Base-by-base conservation (phyloP, 352 stramenopile genomes). In the Pythium grandisporangium region DNA sequence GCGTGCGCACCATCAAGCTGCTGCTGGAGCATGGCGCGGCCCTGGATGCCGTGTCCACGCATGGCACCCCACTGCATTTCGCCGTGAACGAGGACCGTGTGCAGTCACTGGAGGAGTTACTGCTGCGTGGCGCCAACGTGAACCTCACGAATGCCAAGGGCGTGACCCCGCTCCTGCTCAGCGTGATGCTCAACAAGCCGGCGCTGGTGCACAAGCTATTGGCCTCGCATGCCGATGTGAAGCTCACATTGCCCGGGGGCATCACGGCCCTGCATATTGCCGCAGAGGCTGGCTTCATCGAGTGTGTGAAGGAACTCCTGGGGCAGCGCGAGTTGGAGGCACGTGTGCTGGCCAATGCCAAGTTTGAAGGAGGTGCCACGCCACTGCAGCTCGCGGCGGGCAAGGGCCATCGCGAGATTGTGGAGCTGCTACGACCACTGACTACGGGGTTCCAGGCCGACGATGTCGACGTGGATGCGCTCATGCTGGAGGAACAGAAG, bases 1-100 rank as follows among this genome's bases (percentile, higher is more conserved):
- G 47, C 37, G 27, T 64, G 21, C 50, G 51, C 16, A 64, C 58
- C 17, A 21, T 55, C 27, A 48, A 44, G 24, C 30, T 62, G 26
- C 51, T 68, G 13, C 36, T 51, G 4, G 47, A 88, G 51, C 56
- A 73, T 40, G 64, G 68, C 16, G 71, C 70, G 14, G 45, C 65
- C 22, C 38, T 91, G 5, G 70, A 88, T 25, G 68, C 72, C 10
- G 59, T 55, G 10, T 84, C 71, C 8, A 73, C 69, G 43, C 85
- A 82, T 45, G 77, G 77, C 58, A 91, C 71, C 37, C 54, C 77
- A 17, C 45, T 91, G 55, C 77, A 91, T 53, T 81, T 86, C 48
- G 77, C 77, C 8, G 77, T 91, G 41, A 91, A 76, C 49, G 77
- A 91, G 61, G 65, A 72, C 53, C 70, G 71, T 20, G 74, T 86